Percentiles rank a stretch among this genome's conserved stretches.
Conservation (phyloP, 805 yeast genomes). For the Zygotorulaspora florentina region DNA sequence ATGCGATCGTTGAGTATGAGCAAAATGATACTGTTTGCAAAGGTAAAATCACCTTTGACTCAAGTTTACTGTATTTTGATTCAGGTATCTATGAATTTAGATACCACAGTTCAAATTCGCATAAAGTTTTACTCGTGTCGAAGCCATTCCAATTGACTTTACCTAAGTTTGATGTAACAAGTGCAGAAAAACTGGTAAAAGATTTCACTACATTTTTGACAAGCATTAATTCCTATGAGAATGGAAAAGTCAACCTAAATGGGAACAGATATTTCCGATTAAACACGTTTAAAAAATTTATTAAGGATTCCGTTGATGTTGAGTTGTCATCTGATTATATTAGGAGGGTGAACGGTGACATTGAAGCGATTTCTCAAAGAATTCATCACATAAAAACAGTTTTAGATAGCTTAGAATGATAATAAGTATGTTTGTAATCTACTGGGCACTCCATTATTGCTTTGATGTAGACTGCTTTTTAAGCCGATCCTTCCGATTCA, state of each 20-base stretch:
- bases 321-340: constrained; percentile 36
- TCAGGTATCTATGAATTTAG: constrained; percentile 72
- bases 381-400: constrained; percentile 29
- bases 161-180: constrained; percentile 34
- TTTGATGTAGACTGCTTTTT: background rate
- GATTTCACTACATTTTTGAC: constrained; percentile 20
- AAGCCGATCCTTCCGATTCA: background rate
- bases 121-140: constrained; percentile 63
- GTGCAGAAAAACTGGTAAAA: constrained; percentile 21
- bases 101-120: constrained; percentile 62
- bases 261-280: constrained; percentile 25
- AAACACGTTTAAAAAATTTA: constrained; percentile 27
- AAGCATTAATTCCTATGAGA: constrained; percentile 22
- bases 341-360: constrained; percentile 29
- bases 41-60: constrained; percentile 50
- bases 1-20: constrained; percentile 11
- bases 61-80: constrained; percentile 52
- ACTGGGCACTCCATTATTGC: background rate
- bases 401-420: constrained; percentile 24
- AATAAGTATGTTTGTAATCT: constrained; percentile 1
- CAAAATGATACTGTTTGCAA: constrained; percentile 20
- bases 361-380: constrained; percentile 26
- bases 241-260: constrained; percentile 21
- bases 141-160: constrained; percentile 59
- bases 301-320: constrained; percentile 34